These are phyloP conservation scores for Epichloe baconii DNA, from an alignment of 2,329 filamentous ascomycete genomes.

Conservation along the genomic window DNA sequence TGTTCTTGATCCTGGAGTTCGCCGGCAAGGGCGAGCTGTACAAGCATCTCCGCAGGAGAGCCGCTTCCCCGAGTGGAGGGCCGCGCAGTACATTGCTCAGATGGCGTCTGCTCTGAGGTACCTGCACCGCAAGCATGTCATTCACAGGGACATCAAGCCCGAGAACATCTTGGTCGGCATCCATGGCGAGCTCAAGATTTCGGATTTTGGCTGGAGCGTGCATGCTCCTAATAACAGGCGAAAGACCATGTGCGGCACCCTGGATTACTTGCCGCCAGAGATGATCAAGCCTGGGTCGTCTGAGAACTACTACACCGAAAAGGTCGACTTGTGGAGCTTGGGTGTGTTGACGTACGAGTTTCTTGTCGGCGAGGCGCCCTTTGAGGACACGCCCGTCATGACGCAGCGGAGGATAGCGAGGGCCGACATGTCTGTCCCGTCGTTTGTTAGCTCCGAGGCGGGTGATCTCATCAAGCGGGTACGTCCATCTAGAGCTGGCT, in stretches of 20 bases:
- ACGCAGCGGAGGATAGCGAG: conserved; percentile 80
- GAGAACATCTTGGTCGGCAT: conserved; percentile 46
- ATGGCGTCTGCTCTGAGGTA: conserved; percentile 37
- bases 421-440: conserved; percentile 84
- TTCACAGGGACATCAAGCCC: conserved; percentile 22
- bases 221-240: conserved; percentile 91
- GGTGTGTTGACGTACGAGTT: conserved; percentile 96
- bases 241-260: conserved; percentile 91
- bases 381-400: conserved; percentile 91
- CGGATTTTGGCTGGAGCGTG: conserved; percentile 96
- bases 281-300: conserved; percentile 76
- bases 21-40: conserved; percentile 54
- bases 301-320: conserved; percentile 86
- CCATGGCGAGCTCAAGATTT: conserved; percentile 96
- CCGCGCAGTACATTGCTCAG: conserved; percentile 59
- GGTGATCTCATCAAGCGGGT: conserved; percentile 87
- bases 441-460: conserved; percentile 81
- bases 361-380: conserved; percentile 86
- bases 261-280: conserved; percentile 95
- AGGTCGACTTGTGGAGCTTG: conserved; percentile 92
- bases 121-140: conserved; percentile 20
- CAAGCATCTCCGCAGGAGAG: conserved; percentile 56
- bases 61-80: conserved; percentile 55
- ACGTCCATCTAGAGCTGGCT: conserved; percentile 17
- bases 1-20: conserved; percentile 61